phyloP scores from a whole-genome alignment of 306 rosid species.

The Trifolium pratense region DNA sequence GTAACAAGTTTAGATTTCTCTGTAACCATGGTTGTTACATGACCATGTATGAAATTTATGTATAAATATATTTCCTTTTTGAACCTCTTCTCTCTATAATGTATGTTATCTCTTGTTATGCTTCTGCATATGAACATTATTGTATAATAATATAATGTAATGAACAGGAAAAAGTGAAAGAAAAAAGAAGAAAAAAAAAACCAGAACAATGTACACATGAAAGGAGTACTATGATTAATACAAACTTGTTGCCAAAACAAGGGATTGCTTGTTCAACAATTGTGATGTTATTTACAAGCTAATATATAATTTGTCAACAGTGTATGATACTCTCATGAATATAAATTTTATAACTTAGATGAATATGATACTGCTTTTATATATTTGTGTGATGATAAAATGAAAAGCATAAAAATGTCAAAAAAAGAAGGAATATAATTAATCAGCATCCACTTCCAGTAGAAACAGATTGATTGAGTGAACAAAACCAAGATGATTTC shows the following conservation, averaged over 20 bases:
- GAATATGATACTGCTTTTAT: background rate
- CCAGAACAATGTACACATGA: background rate
- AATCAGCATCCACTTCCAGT: constrained; percentile 63
- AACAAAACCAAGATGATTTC: constrained; percentile 82
- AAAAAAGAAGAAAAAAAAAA: too few relatives aligned
- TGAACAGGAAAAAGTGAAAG: background rate
- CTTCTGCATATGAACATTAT: background rate
- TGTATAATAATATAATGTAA: background rate
- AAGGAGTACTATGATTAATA: background rate
- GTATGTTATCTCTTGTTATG: background rate
- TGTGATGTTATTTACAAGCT: constrained; percentile 47
- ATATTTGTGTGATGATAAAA: constrained; percentile 21
- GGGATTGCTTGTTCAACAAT: constrained; percentile 23
- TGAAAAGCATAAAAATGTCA: background rate
- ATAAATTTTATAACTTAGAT: background rate
- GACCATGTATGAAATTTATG: background rate
- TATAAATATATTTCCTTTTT: background rate
- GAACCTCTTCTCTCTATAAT: background rate
- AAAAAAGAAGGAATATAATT: background rate
- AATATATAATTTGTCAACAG: constrained; percentile 16
- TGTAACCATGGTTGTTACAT: background rate
- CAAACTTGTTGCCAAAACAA: background rate
- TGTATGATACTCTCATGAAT: background rate
- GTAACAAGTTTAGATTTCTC: background rate
- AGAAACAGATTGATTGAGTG: constrained; percentile 71